Percentiles rank a stretch among this genome's conserved stretches.
Conservation (phyloP, 345 rosid genomes). For the Dipteronia dyeriana region DNA sequence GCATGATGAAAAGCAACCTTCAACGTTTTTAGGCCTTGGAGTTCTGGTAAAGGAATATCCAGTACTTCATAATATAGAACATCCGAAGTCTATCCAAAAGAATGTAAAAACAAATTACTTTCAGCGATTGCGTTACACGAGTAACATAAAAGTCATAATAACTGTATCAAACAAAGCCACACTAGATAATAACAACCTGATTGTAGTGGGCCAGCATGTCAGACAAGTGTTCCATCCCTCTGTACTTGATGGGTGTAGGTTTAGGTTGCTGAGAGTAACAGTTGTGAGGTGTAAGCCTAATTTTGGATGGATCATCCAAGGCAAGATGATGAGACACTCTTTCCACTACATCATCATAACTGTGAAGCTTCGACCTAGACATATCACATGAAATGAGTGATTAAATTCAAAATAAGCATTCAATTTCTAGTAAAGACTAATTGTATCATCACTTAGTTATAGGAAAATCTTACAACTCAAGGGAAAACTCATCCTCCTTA, state of each 20-base stretch:
- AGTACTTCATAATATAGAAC: slow-evolving; percentile 74
- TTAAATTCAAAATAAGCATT: slow-evolving; percentile 24
- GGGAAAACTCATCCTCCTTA: slow-evolving; percentile 68
- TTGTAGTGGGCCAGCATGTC: slow-evolving; percentile 79
- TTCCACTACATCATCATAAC: slow-evolving; percentile 75
- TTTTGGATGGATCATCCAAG: slow-evolving; percentile 72
- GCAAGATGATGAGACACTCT: slow-evolving; percentile 61
- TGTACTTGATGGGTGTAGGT: slow-evolving; percentile 73
- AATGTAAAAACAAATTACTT: slow-evolving; percentile 1
- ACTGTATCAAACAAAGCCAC: neutral
- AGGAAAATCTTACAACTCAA: slow-evolving; percentile 63
- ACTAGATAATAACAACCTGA: slow-evolving; percentile 46
- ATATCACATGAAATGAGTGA: slow-evolving; percentile 1
- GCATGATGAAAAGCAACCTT: slow-evolving; percentile 78
- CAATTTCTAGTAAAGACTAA: slow-evolving; percentile 23
- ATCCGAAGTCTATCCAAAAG: slow-evolving; percentile 56
- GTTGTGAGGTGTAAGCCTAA: slow-evolving; percentile 74
- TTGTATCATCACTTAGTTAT: neutral
- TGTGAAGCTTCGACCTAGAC: slow-evolving; percentile 60
- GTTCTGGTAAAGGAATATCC: slow-evolving; percentile 80
- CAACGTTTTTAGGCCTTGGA: slow-evolving; percentile 67
- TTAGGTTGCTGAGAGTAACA: slow-evolving; percentile 86
- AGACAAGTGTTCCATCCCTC: slow-evolving; percentile 63
- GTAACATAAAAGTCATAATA: neutral
- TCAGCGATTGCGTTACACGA: slow-evolving; percentile 13